phyloP scores from a whole-genome alignment of 1,139 yeast genomes.

The Taiozyma onychis region DNA sequence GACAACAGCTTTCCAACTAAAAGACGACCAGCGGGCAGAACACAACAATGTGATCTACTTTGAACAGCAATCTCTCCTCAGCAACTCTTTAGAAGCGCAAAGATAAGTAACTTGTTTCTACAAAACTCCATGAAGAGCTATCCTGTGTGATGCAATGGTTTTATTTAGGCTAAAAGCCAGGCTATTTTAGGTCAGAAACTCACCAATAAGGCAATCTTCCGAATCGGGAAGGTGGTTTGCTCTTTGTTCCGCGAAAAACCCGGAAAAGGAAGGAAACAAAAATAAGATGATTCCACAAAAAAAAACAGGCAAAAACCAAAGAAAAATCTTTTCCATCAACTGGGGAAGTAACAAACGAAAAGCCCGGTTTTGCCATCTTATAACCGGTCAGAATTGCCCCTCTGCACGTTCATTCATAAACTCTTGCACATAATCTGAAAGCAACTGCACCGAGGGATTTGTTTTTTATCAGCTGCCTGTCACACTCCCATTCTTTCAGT shows the following conservation, averaged over 20 bases:
- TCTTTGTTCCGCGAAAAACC: neutral
- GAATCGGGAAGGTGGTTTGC: neutral
- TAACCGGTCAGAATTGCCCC: neutral
- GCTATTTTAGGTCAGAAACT: no score
- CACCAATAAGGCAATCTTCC: neutral
- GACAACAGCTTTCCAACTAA: no score
- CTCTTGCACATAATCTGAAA: neutral
- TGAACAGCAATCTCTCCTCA: no score
- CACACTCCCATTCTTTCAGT: neutral
- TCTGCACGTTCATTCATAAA: neutral
- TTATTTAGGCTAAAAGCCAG: no score
- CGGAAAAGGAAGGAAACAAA: neutral
- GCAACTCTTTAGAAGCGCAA: no score
- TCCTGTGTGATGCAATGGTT: no score
- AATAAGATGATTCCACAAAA: neutral
- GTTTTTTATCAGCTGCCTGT: neutral
- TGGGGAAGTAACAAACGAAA: no score
- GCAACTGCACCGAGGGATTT: neutral
- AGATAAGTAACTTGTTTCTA: no score
- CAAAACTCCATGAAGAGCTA: no score
- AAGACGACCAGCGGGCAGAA: slow-evolving; percentile 5
- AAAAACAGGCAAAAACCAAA: neutral
- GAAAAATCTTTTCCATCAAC: no score
- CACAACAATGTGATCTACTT: no score
- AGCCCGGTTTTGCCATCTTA: neutral